Base-by-base conservation (phyloP, 495 filamentous ascomycete genomes). In the Aspergillus ellipticus region DNA sequence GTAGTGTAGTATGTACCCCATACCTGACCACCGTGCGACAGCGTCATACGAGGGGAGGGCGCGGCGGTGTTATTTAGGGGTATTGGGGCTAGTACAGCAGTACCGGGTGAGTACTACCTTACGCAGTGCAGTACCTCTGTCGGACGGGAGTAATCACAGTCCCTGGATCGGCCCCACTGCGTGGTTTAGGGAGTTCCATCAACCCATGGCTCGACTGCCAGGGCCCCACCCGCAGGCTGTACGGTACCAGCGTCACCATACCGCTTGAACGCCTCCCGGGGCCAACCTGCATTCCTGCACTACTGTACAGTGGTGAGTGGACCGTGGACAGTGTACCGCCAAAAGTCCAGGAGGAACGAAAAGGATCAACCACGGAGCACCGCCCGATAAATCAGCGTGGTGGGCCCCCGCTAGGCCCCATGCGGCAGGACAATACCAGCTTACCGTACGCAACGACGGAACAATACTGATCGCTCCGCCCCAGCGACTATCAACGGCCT, bases 161-260 rank as follows among this genome's bases (percentile, higher is more conserved):
- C 57, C 57, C 57, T 60, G 57, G 57, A 60, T 56, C 53, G 41
- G 57, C 57, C 49, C 57, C 57, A 52, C 53, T 49, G 53, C 22
- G 17, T 41, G 39, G 46, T 21, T 47, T 45, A 42, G 19, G 19
- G 42, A 42, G 55, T 37, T 49, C n/a, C 17, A 50, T 17, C 50
- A 50, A 28, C 26, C 46, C 35, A 49, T 50, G 54, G 45, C 54
- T 50, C 46, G 43, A 33, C 46, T 50, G 35, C 46, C 22, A 49
- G 16, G 22, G 17, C 35, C 54, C 37, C 45, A 42, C 33, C 6
- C 3, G 3, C 1, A 9, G 22, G 37, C 28, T 4, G 21, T 39
- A 13, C 13, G 33, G 13, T 11, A 11, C 13, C 33, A 13, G 10
- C 11, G n/a, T 39, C n/a, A 39, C 35, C 35, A 39, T 48, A 48